Percentiles rank a stretch among this genome's conserved stretches.
phyloP scores from a whole-genome alignment of 306 rosid genomes.

The Erythrophleum fordii region DNA sequence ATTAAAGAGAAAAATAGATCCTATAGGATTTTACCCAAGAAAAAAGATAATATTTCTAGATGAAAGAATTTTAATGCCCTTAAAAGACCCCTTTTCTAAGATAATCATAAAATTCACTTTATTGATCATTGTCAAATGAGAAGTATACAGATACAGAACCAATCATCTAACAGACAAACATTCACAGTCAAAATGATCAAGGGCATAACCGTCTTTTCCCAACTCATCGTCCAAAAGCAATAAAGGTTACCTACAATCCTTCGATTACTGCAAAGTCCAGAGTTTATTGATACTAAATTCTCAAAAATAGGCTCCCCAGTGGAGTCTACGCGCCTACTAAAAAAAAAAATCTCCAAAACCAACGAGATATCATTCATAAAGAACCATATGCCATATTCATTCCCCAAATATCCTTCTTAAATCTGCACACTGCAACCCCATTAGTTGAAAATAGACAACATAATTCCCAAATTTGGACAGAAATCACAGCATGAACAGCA shows the following conservation, averaged over 20 bases:
- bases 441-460: not conserved
- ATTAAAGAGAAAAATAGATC: not conserved
- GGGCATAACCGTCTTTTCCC: constrained; percentile 33
- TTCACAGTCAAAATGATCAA: constrained; percentile 16
- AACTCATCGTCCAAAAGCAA: constrained; percentile 32
- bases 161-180: not conserved
- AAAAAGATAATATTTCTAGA: not conserved
- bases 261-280: constrained; percentile 33
- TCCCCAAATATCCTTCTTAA: constrained; percentile 17
- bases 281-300: constrained; percentile 21
- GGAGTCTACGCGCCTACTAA: not conserved
- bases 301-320: constrained; percentile 1
- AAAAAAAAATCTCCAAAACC: not conserved
- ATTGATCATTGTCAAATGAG: not conserved
- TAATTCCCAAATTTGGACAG: not conserved
- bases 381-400: not conserved
- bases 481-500: not conserved
- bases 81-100: not conserved
- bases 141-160: not conserved
- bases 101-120: not conserved
- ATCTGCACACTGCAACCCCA: not conserved
- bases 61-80: not conserved
- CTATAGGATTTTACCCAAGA: not conserved
- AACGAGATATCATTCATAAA: not conserved
- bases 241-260: not conserved